Evolutionary conservation across 2,329 filamentous ascomycete genomes (phyloP), one percentile per base, ranked within the genome.

Genomic region (Nannizziopsis arthrosporioides): DNA sequence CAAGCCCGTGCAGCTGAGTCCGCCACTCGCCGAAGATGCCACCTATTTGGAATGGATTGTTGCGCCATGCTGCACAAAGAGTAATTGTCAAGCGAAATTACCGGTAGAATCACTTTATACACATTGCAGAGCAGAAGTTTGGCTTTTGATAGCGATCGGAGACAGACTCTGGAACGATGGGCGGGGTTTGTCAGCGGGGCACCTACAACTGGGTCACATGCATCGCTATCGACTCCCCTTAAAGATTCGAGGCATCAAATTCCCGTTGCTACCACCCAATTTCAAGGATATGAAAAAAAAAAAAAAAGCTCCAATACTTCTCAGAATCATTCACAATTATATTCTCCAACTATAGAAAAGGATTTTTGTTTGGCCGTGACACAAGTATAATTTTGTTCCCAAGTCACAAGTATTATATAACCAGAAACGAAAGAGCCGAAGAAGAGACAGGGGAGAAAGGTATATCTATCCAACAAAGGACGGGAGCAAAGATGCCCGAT

Each of bases 1-100:
- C 92, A 98, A 43, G 85, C 74, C 67, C 85, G 94, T 10, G 85
- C 77, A 1, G 83, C 77, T n/a, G 80, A 77, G 27, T 94, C 87
- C 10, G 88, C 88, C 32, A 96, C 90, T 56, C 81, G 85, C 43
- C 90, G 84, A 55, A 89, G 84, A 54, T 85, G 80, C 69, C 90
- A 96, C 27, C 84, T 67, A 61, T 96, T 96, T 37, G 78, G 77
- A 50, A 44, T 48, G 3, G 90, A 54, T 36, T 61, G 57, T 57
- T 52, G 47, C 11, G 51, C 22, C 51, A 52, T 52, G 1, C n/a
- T 35, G 22, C 22, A 4, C 15, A 2, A 4, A 12, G 9, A 3
- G 7, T 42, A 8, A 11, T 35, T 12, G 18, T 42, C 19, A 30
- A 11, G 34, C 12, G 9, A 17, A 10, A 4, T n/a, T 5, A 10